Percentiles rank a stretch among this genome's conserved stretches.
These are phyloP conservation scores for Cucurbita argyrosperma DNA, from an alignment of 306 rosid species.

Conservation along the genomic window DNA sequence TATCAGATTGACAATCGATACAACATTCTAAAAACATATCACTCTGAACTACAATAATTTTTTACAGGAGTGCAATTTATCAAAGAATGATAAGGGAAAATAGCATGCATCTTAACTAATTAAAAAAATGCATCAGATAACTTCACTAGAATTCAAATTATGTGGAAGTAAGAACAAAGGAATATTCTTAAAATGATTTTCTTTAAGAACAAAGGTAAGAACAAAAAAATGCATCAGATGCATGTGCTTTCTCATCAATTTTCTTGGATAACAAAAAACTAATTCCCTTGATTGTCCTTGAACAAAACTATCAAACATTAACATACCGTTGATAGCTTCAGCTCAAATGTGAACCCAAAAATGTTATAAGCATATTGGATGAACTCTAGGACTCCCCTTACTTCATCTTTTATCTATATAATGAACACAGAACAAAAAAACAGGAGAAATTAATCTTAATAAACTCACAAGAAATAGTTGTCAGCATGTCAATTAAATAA, in stretches of 20 bases:
- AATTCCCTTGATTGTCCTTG: background rate
- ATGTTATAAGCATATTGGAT: constrained; percentile 40
- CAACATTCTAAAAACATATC: too few relatives aligned
- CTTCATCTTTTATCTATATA: constrained; percentile 83
- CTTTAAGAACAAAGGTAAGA: background rate
- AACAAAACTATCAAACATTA: background rate
- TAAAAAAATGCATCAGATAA: background rate
- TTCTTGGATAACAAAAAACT: background rate
- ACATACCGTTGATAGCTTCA: constrained; percentile 80
- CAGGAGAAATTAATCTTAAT: background rate
- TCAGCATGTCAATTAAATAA: constrained; percentile 2
- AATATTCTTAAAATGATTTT: background rate
- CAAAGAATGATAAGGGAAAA: background rate
- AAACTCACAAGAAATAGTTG: background rate
- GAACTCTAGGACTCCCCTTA: constrained; percentile 52
- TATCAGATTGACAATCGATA: background rate
- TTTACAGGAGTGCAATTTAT: background rate
- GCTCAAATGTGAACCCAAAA: constrained; percentile 81
- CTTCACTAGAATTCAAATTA: background rate
- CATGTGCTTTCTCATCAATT: background rate
- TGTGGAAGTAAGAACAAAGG: background rate
- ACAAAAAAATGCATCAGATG: background rate
- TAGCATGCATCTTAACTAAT: background rate
- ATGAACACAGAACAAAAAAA: constrained; percentile 5
- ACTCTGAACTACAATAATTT: background rate